Evolutionary conservation across 2,329 filamentous ascomycete genomes (phyloP).

Genomic region (Lizonia empirigonia): DNA sequence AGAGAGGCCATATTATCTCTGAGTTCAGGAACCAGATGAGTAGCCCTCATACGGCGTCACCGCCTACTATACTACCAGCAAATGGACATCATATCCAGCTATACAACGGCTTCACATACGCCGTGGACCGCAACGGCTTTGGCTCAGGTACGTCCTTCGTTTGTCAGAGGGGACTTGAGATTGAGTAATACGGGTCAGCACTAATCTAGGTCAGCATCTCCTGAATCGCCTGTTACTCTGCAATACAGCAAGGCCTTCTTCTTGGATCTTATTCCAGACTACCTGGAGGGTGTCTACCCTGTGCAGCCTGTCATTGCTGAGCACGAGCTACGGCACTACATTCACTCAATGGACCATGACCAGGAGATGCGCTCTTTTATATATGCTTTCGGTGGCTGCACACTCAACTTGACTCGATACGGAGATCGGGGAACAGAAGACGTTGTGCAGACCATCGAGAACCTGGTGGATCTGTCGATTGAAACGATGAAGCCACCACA

Average conservation of each 20-base stretch:
- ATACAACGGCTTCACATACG: slow-evolving; percentile 20
- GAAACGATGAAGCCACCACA: slow-evolving; percentile 46
- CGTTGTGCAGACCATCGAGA: slow-evolving; percentile 41
- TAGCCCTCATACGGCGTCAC: slow-evolving; percentile 22
- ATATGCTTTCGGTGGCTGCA: slow-evolving; percentile 54
- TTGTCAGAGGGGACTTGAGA: not conserved
- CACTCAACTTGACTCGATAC: slow-evolving; percentile 51
- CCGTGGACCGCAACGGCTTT: slow-evolving; percentile 23
- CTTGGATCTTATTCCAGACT: slow-evolving; percentile 53
- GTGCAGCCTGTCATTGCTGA: slow-evolving; percentile 55
- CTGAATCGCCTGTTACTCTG: slow-evolving; percentile 21
- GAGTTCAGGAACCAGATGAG: slow-evolving; percentile 47
- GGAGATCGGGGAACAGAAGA: slow-evolving; percentile 40
- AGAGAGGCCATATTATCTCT: slow-evolving; percentile 50
- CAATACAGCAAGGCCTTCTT: slow-evolving; percentile 46
- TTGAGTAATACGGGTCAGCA: no score
- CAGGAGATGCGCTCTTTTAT: slow-evolving; percentile 51
- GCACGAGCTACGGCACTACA: slow-evolving; percentile 47
- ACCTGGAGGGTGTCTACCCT: slow-evolving; percentile 54
- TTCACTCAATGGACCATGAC: slow-evolving; percentile 47
- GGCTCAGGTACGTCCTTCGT: slow-evolving; percentile 25
- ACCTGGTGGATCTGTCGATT: slow-evolving; percentile 45
- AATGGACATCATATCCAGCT: slow-evolving; percentile 15
- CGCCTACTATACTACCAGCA: slow-evolving; percentile 36
- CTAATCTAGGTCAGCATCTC: slow-evolving; percentile 19